These are phyloP conservation scores for Aspergillus bridgeri DNA, from an alignment of 495 filamentous ascomycete genomes.

Conservation along the genomic window DNA sequence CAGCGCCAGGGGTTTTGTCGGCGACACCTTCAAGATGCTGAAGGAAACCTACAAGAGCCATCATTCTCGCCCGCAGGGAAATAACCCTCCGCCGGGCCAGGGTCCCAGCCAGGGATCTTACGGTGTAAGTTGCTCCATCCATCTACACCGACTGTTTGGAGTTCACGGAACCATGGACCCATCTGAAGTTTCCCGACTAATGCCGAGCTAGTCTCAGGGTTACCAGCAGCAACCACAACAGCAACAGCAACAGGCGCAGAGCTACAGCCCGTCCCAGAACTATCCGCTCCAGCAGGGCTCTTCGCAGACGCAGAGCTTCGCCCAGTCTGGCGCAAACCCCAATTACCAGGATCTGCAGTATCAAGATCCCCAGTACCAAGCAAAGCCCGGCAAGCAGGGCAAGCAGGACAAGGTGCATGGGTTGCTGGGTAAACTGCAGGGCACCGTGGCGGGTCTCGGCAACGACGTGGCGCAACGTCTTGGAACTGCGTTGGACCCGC, in stretches of 20 bases:
- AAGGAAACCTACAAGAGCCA: constrained; percentile 42
- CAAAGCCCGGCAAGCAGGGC: constrained; percentile 39
- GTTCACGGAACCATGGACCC: background rate
- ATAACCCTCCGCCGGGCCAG: constrained; percentile 16
- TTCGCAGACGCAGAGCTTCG: constrained; percentile 8
- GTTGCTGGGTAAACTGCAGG: constrained; percentile 56
- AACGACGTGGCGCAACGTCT: constrained; percentile 48
- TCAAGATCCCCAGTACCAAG: constrained; percentile 23
- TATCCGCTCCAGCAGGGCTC: constrained; percentile 4
- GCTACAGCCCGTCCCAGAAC: constrained; percentile 4
- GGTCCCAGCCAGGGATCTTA: background rate
- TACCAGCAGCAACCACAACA: no score
- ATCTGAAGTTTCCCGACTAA: background rate
- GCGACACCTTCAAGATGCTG: constrained; percentile 51
- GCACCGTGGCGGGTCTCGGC: constrained; percentile 49
- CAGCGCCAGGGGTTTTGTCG: constrained; percentile 48
- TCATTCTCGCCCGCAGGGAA: constrained; percentile 11
- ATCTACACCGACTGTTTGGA: background rate
- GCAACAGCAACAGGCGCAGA: no score
- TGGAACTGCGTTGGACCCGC: constrained; percentile 47
- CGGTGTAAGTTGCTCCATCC: background rate
- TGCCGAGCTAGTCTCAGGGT: background rate
- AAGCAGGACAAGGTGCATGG: constrained; percentile 46
- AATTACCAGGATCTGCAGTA: constrained; percentile 18
- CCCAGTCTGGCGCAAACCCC: constrained; percentile 7